Evolutionary conservation across 164 flowering plant species (phyloP).

Genomic region (Nymphaea colorata): DNA sequence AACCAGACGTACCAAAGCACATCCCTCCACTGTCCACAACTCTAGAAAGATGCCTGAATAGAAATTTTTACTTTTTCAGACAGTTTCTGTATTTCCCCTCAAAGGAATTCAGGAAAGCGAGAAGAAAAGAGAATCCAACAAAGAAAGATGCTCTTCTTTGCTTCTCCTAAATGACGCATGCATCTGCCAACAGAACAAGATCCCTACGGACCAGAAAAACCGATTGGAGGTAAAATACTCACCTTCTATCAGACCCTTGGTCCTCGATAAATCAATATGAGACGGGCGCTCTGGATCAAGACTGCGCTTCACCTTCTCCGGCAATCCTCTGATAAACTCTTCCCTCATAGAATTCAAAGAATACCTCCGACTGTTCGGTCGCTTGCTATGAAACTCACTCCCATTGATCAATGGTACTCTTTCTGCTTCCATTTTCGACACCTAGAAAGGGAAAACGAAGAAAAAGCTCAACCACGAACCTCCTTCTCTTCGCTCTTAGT

Average conservation of each 20-base stretch:
- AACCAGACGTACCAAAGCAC: background rate
- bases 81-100: background rate
- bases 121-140: background rate
- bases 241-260: constrained; percentile 20
- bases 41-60: too few relatives aligned
- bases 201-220: background rate
- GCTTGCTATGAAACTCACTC: background rate
- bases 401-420: constrained; percentile 14
- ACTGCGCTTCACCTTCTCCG: constrained; percentile 19
- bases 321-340: constrained; percentile 18
- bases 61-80: too few relatives aligned
- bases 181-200: too few relatives aligned
- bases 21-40: background rate
- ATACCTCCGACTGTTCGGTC: background rate
- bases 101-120: background rate
- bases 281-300: constrained; percentile 24
- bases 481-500: background rate
- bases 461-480: background rate
- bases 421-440: constrained; percentile 2
- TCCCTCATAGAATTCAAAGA: constrained; percentile 14
- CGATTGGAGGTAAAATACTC: background rate
- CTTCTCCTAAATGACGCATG: background rate
- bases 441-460: too few relatives aligned
- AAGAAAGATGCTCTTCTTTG: background rate
- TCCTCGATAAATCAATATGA: constrained; percentile 19